Evolutionary conservation across 2,329 filamentous ascomycete genomes (phyloP).

Genomic region (Ceratocystis harringtonii): DNA sequence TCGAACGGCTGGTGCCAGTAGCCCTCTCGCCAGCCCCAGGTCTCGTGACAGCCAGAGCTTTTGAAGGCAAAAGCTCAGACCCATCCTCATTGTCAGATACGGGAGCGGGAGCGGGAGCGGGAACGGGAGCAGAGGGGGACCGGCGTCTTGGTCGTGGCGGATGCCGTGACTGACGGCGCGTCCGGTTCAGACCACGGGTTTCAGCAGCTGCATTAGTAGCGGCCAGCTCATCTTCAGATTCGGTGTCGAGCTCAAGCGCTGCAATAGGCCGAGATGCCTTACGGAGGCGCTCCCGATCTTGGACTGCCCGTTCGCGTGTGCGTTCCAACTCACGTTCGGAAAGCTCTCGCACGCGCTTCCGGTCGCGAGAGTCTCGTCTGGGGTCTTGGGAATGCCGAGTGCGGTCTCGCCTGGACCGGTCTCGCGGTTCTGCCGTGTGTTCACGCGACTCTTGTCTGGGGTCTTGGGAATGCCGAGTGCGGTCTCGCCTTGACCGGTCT

Average conservation of each 20-base stretch:
- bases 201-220: constrained; percentile 2
- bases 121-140: background rate
- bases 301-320: constrained; percentile 19
- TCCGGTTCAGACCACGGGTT: background rate
- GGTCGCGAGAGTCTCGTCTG: background rate
- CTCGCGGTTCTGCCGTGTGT: background rate
- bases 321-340: constrained; percentile 19
- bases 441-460: background rate
- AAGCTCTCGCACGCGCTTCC: background rate
- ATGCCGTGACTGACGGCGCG: background rate
- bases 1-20: background rate
- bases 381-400: background rate
- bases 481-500: background rate
- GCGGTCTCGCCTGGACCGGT: background rate
- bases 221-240: constrained; percentile 8
- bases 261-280: constrained; percentile 7
- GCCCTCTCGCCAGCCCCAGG: background rate
- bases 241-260: constrained; percentile 15
- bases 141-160: background rate
- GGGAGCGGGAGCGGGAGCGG: background rate
- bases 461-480: background rate
- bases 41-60: background rate
- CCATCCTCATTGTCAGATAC: background rate
- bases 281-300: constrained; percentile 17
- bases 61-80: background rate